Evolutionary conservation across 2,329 filamentous ascomycete species (phyloP), one percentile per base, ranked within the genome.

Genomic region (Teratosphaeria zuluensis): DNA sequence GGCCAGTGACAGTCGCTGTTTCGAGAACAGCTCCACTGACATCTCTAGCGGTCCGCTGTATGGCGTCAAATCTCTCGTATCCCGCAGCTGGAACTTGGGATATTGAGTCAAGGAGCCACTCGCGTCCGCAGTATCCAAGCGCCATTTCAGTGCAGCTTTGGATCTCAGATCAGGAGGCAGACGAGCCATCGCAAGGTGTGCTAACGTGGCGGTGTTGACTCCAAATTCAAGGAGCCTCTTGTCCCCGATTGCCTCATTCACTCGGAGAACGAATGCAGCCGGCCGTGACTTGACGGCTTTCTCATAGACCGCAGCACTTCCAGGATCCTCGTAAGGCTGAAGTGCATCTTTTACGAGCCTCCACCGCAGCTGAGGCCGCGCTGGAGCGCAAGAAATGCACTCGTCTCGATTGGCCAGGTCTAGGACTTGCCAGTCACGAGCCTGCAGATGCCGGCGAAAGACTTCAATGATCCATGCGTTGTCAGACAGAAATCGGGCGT

Each of bases 1-100:
- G 0, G 69, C 62, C 1, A 88, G 69, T 2, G 81, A 82, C 19
- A 76, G 74, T 4, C 76, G 67, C 61, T 88, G 85, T 33, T 83
- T 79, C 0, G 72, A 70, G 5, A 78, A 77, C 1, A 86, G 70
- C 1, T 62, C n/a, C 58, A 68, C 61, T 56, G 56, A 61, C 58
- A 77, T 78, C 19, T 67, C 56, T 5, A 63, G 56, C 21, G 61
- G 19, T 16, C 9, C 51, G 8, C 11, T 4, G 35, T 55, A 58
- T 3, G 59, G 59, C 24, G 57, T 42, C 7, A 62, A 33, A 11
- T 56, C 63, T 4, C 51, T 55, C 0, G 61, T 64, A 11, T 51
- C 24, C 4, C 9, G 12, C 2, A 68, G 58, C 16, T 56, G 52
- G 1, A 74, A 67, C 5, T 69, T 61, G 4, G 60, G 61, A 7